Evolutionary conservation across 1,284 basidiomycete genomes (phyloP), one percentile per base, ranked within the genome.

Genomic region (Ustilago sp.): DNA sequence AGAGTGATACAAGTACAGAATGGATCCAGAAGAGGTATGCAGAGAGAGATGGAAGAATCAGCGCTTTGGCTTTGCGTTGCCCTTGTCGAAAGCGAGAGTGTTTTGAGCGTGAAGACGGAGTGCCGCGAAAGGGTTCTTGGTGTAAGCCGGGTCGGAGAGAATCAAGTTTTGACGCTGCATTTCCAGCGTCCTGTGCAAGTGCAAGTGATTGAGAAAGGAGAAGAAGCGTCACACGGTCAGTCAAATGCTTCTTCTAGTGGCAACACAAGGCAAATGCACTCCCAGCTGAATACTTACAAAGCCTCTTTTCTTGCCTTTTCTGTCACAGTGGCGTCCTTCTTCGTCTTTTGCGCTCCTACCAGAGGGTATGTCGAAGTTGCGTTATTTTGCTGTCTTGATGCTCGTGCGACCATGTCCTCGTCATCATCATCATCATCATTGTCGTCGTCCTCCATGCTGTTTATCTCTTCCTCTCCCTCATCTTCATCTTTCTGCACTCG

Each of bases 21-120:
- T n/a, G 56, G 8, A 39, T 8, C 11, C n/a, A 23, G 48, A 43
- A 31, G 17, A 4, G 7, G 3, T 38, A 43, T 32, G 54, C 8
- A 39, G 54, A 34, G 9, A 35, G 17, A 36, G 6, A 45, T 4
- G n/a, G 4, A 8, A 47, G 9, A 52, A 52, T 68, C 50, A 75
- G 32, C 43, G 58, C 23, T 51, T 68, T 23, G 55, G 43, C 23
- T 55, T 70, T 15, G 62, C 32, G 31, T 47, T 48, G 36, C 65
- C 62, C 36, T 69, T 69, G 54, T 73, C 67, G 55, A 80, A 77
- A 19, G 75, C 73, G 45, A 84, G 74, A 7, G 82, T 79, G 45
- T 84, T 81, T 32, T 82, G 79, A 8, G 80, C 80, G 45, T 84
- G 83, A 1, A 77, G 70, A 17, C 83, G 76, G 2, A 84, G 78